Conservation (phyloP, 352 stramenopile genomes). For the Pseudoperonospora humuli region DNA sequence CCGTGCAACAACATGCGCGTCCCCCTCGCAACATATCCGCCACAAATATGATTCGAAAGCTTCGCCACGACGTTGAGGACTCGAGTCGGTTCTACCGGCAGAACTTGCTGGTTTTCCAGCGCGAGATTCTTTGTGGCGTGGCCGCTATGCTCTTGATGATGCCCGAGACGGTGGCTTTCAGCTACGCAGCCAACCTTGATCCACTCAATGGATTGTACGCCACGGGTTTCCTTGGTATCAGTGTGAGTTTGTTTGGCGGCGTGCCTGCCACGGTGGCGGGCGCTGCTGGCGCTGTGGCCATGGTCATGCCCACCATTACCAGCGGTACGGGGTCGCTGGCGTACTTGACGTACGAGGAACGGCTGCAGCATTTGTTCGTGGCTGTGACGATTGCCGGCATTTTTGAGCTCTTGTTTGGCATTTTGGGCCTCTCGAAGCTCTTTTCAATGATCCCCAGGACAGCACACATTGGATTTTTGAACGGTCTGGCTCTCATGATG, state of each 20-base stretch:
- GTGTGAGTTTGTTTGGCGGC: constrained; percentile 82
- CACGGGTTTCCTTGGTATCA: constrained; percentile 86
- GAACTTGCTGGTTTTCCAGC: constrained; percentile 45
- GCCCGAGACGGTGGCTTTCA: constrained; percentile 91
- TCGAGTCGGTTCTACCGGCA: constrained; percentile 44
- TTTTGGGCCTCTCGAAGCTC: constrained; percentile 81
- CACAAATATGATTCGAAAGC: constrained; percentile 9
- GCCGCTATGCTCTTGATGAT: constrained; percentile 90
- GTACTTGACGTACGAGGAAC: constrained; percentile 57
- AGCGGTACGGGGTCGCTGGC: constrained; percentile 35
- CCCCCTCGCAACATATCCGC: constrained; percentile 1
- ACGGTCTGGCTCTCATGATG: constrained; percentile 93
- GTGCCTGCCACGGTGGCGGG: constrained; percentile 84
- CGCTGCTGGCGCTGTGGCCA: constrained; percentile 84
- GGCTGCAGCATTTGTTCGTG: constrained; percentile 81
- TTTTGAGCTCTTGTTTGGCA: constrained; percentile 78
- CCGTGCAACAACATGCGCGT: constrained; percentile 1
- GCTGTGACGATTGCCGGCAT: constrained; percentile 81
- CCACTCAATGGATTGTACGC: constrained; percentile 87
- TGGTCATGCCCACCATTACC: constrained; percentile 87
- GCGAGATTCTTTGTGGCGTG: constrained; percentile 82
- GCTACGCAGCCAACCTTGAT: constrained; percentile 85
- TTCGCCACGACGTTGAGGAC: constrained; percentile 20
- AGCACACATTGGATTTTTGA: constrained; percentile 95
- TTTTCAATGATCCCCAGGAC: constrained; percentile 91